Evolutionary conservation across 2,329 filamentous ascomycete genomes (phyloP), one percentile per base, ranked within the genome.

Genomic region (Fusarium nygamai): DNA sequence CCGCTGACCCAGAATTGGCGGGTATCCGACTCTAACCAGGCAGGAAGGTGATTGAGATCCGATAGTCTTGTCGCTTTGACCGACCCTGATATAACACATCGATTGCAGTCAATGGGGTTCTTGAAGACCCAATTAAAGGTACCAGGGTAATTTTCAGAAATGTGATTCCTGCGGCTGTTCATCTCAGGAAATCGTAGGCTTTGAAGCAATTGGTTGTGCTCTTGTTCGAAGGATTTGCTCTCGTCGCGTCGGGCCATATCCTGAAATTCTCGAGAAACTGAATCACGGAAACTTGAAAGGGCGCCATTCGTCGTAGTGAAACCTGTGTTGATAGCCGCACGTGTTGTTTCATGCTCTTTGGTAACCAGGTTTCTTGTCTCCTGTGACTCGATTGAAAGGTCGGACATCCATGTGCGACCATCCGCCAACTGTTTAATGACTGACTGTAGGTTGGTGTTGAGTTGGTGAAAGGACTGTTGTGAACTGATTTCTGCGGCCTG

Each of bases 321-420:
- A 1, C 58, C 44, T 3, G 11, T 2, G 1, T 41, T 12, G 3
- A 53, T 39, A 11, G 1, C 27, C 11, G 8, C 3, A 3, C 58
- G 58, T 5, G 58, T 61, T n/a, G 12, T 13, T 51, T 27, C 34
- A 20, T 61, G 58, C 17, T 61, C 44, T 3, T 13, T 12, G 20
- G 34, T 53, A 5, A 61, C 0, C 4, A 0, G 22, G 11, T 33
- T 8, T 1, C 17, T 51, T 14, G 27, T 61, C 12, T 61, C 1
- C 0, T 1, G 16, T 6, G 22, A 51, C 20, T 29, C 12, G 6
- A 27, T 16, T 6, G 34, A 61, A 5, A 61, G 34, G 1, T 53
- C 44, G 0, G 34, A 61, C 0, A 53, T 20, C 4, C 11, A 0
- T 3, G 46, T 39, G 10, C 46, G 0, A 1, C 44, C 44, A 33